Percentiles rank a stretch among this genome's conserved stretches.
These are phyloP conservation scores for Salix dunnii DNA, from an alignment of 345 rosid species.

Conservation along the genomic window DNA sequence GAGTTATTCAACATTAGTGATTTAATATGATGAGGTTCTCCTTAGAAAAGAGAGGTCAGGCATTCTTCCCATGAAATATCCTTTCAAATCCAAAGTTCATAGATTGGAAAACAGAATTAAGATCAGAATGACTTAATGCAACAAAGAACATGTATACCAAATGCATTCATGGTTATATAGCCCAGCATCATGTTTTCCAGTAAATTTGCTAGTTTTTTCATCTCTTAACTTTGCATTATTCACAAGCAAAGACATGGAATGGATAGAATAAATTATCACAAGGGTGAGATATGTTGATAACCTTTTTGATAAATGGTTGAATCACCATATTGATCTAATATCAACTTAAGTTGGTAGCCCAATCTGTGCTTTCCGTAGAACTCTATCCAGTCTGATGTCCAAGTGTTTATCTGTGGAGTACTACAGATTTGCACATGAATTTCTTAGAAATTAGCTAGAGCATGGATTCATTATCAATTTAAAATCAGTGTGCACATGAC, in stretches of 20 bases:
- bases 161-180: too few relatives aligned
- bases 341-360: slow-evolving; percentile 81
- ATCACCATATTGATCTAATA: slow-evolving; percentile 66
- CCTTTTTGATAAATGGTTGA: slow-evolving; percentile 74
- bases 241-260: not conserved
- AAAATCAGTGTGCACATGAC: not conserved
- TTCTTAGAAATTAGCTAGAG: slow-evolving; percentile 8
- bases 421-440: slow-evolving; percentile 33
- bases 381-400: slow-evolving; percentile 84
- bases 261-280: not conserved
- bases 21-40: not conserved
- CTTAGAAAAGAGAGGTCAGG: not conserved
- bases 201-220: not conserved
- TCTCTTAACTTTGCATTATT: too few relatives aligned
- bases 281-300: slow-evolving; percentile 14
- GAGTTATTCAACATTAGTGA: not conserved
- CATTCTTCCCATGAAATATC: not conserved
- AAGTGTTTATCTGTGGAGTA: slow-evolving; percentile 86
- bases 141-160: not conserved
- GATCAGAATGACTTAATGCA: not conserved
- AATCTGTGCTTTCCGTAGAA: slow-evolving; percentile 83
- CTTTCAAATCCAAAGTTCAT: not conserved
- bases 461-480: not conserved
- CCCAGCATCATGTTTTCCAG: not conserved
- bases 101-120: too few relatives aligned